Percentiles rank a stretch among this genome's conserved stretches.
phyloP scores from a whole-genome alignment of 768 basidiomycete species.

The Trametes elegans region DNA sequence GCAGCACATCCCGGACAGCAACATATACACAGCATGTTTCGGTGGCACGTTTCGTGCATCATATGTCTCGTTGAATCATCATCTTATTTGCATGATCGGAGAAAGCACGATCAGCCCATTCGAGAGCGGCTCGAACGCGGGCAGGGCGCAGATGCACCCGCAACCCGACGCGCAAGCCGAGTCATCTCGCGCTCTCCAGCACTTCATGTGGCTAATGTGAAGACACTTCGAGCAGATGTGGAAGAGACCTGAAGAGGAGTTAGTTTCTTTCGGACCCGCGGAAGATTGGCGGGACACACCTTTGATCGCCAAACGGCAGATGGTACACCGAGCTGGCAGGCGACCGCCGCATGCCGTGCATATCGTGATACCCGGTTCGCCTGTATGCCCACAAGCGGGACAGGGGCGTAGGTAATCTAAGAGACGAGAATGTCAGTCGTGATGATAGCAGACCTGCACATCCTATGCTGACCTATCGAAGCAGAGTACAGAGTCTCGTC shows the following conservation, averaged over 20 bases:
- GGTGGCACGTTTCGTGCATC: background rate
- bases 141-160: constrained; percentile 25
- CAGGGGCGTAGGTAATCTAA: constrained; percentile 44
- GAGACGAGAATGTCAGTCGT: background rate
- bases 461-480: background rate
- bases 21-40: background rate
- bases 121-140: constrained; percentile 7
- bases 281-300: constrained; percentile 38
- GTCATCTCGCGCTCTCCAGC: constrained; percentile 24
- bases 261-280: background rate
- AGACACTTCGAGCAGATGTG: constrained; percentile 26
- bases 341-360: constrained; percentile 40
- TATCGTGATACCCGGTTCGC: constrained; percentile 36
- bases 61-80: background rate
- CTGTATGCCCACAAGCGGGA: constrained; percentile 23
- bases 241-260: constrained; percentile 23
- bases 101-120: constrained; percentile 13
- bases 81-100: background rate
- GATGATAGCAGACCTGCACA: no score
- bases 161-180: constrained; percentile 27
- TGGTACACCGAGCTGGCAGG: constrained; percentile 55
- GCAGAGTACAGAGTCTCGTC: constrained; percentile 25
- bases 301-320: constrained; percentile 76
- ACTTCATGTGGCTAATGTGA: constrained; percentile 27
- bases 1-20: no score